These are phyloP conservation scores for Suillus subluteus DNA, from an alignment of 768 basidiomycete species.

Conservation along the genomic window DNA sequence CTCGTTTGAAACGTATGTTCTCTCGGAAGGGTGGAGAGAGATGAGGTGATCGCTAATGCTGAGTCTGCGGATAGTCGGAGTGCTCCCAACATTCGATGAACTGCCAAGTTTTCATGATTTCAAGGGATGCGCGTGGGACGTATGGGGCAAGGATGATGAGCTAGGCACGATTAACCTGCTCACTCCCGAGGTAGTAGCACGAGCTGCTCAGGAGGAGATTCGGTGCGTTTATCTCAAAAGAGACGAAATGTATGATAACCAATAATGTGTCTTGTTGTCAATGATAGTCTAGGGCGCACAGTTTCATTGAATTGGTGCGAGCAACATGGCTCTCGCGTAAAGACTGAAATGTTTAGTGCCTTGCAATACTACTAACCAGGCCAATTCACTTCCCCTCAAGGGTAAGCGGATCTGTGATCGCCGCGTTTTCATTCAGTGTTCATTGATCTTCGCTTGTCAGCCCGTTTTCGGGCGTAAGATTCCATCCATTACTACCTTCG, in stretches of 20 bases:
- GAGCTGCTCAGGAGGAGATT: conserved; percentile 60
- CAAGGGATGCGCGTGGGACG: conserved; percentile 66
- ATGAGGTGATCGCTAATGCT: conserved; percentile 2
- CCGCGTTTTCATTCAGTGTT: neutral
- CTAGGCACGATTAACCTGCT: conserved; percentile 70
- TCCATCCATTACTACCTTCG: conserved; percentile 52
- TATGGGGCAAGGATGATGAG: conserved; percentile 69
- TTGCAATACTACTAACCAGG: conserved; percentile 38
- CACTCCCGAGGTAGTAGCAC: conserved; percentile 63
- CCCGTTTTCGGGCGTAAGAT: conserved; percentile 58
- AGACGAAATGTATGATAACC: neutral
- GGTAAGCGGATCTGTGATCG: conserved; percentile 34
- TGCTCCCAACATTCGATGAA: conserved; percentile 52
- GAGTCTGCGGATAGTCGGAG: conserved; percentile 14
- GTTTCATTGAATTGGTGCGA: conserved; percentile 67
- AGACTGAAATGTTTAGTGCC: neutral
- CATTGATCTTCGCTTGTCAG: conserved; percentile 34
- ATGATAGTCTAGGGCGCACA: conserved; percentile 41
- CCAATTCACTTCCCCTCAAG: conserved; percentile 69
- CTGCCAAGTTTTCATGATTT: conserved; percentile 44
- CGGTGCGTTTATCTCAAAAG: conserved; percentile 40
- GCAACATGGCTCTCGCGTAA: neutral
- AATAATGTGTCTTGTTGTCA: neutral
- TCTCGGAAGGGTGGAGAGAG: conserved; percentile 17
- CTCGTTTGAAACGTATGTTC: conserved; percentile 20